phyloP scores from a whole-genome alignment of 2,329 filamentous ascomycete genomes.

The Paecilomyces formosus region DNA sequence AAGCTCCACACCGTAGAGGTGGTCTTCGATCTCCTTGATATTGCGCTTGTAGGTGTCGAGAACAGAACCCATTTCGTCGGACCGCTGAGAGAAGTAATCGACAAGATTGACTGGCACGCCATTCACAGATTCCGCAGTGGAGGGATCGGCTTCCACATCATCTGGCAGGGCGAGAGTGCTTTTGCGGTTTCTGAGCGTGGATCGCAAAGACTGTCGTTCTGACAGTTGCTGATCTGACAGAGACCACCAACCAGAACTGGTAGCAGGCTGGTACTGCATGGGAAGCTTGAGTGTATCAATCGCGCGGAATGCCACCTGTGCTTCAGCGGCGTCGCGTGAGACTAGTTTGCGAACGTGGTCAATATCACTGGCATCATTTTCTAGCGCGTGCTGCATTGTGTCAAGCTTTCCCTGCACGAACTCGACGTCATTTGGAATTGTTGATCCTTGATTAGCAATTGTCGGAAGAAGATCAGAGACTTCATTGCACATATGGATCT shows the following conservation, averaged over 20 bases:
- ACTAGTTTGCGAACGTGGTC: slow-evolving; percentile 49
- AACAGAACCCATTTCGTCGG: slow-evolving; percentile 54
- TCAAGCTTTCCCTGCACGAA: slow-evolving; percentile 56
- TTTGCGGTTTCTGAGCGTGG: slow-evolving; percentile 26
- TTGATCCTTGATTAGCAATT: slow-evolving; percentile 57
- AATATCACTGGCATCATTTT: slow-evolving; percentile 56
- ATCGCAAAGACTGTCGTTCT: slow-evolving; percentile 30
- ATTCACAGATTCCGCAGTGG: slow-evolving; percentile 35
- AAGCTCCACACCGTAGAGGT: slow-evolving; percentile 57
- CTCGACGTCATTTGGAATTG: slow-evolving; percentile 58
- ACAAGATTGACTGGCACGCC: slow-evolving; percentile 54
- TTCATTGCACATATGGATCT: slow-evolving; percentile 66
- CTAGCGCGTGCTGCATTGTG: slow-evolving; percentile 55
- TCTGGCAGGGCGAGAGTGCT: slow-evolving; percentile 42
- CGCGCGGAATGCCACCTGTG: slow-evolving; percentile 63
- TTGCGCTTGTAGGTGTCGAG: slow-evolving; percentile 52
- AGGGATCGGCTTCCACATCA: slow-evolving; percentile 32
- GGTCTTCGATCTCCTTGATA: slow-evolving; percentile 57
- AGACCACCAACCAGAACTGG: slow-evolving; percentile 33
- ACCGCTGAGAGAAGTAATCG: slow-evolving; percentile 55
- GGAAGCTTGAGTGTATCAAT: slow-evolving; percentile 70
- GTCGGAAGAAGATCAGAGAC: slow-evolving; percentile 63
- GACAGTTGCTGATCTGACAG: slow-evolving; percentile 30
- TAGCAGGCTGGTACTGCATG: slow-evolving; percentile 50
- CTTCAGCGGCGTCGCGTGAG: slow-evolving; percentile 61